Conservation (phyloP, 805 yeast genomes). For the Saccharomycopsis sp. region DNA sequence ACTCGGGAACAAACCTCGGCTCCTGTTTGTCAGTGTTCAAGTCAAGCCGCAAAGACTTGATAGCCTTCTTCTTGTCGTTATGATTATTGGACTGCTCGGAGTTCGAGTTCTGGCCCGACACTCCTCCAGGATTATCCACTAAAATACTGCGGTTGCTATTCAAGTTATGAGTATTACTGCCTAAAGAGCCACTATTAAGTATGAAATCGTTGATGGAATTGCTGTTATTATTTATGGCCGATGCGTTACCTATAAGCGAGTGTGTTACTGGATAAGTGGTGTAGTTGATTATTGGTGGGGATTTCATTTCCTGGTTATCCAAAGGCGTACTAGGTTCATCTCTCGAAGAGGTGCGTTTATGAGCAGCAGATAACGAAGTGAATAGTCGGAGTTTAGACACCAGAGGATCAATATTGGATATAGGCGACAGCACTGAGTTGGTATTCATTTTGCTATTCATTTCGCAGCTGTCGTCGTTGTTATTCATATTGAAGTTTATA, state of each 20-base stretch:
- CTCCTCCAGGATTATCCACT: background rate
- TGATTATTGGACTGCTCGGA: background rate
- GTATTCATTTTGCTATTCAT: background rate
- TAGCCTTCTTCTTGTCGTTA: background rate
- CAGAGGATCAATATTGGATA: background rate
- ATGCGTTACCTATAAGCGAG: background rate
- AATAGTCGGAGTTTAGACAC: background rate
- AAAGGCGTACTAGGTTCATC: background rate
- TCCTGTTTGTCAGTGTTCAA: constrained; percentile 2
- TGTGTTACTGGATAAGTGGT: background rate
- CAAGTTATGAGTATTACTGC: background rate
- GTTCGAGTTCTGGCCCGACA: background rate
- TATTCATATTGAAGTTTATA: no score
- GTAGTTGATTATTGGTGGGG: constrained; percentile 1
- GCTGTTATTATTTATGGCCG: background rate
- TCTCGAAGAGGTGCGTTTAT: background rate
- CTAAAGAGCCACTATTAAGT: background rate
- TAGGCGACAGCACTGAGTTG: background rate
- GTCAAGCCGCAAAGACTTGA: constrained; percentile 2
- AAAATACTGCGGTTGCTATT: background rate
- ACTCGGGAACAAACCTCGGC: constrained; percentile 6
- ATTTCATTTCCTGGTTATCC: background rate
- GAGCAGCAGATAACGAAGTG: background rate
- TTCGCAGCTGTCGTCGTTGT: background rate
- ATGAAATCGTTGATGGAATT: background rate